Evolutionary conservation across 73 alveolate species (phyloP).

Genomic region (Symbiodinium pilosum): DNA sequence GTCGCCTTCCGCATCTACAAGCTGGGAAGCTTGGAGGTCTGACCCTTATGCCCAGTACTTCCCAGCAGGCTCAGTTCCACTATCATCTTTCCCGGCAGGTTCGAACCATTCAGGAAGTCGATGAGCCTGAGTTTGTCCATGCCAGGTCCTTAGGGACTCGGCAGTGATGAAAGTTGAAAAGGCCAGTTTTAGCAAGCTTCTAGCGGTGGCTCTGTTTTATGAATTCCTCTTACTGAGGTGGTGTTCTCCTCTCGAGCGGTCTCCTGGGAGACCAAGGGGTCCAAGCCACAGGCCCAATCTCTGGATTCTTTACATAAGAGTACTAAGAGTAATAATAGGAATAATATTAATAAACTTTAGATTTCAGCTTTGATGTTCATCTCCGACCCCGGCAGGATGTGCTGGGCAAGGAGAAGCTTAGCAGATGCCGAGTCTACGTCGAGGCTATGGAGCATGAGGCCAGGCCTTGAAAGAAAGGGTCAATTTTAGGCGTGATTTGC

Average conservation of each 20-base stretch:
- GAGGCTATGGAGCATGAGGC: conserved; percentile 78
- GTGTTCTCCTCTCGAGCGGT: conserved; percentile 14
- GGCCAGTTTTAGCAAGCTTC: too few relatives aligned
- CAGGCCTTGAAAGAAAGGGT: neutral
- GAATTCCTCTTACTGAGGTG: too few relatives aligned
- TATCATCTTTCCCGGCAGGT: neutral
- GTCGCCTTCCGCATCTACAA: conserved; percentile 92
- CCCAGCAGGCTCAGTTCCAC: too few relatives aligned
- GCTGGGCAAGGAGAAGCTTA: conserved; percentile 43
- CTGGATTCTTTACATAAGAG: neutral
- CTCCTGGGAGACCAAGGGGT: neutral
- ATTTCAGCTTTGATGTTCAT: neutral
- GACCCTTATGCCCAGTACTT: neutral
- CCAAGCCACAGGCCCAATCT: conserved; percentile 2
- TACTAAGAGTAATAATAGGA: too few relatives aligned
- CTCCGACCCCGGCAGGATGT: neutral
- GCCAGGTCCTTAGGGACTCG: neutral
- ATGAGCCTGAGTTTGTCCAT: neutral
- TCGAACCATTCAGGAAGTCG: conserved; percentile 40
- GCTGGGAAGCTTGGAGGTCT: conserved; percentile 78
- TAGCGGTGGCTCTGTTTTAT: too few relatives aligned
- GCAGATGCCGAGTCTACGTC: conserved; percentile 72
- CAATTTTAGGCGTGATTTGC: too few relatives aligned
- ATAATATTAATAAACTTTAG: too few relatives aligned
- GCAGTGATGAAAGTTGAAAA: too few relatives aligned